Evolutionary conservation across 305 asterid species (phyloP).

Genomic region (Fraxinus xanthoxyloides): DNA sequence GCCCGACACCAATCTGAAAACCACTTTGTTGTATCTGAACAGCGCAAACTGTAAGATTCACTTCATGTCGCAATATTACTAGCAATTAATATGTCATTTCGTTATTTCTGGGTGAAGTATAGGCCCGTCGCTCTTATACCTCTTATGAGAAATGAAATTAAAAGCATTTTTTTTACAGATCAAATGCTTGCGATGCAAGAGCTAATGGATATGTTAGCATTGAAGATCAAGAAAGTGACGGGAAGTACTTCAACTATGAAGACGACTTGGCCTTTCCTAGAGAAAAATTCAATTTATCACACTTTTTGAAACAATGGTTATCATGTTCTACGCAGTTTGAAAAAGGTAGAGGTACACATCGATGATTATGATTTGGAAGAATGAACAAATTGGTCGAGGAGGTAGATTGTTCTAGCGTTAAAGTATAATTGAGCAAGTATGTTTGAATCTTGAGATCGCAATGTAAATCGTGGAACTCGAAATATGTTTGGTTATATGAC

Average conservation of each 20-base stretch:
- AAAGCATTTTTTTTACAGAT: slow-evolving; percentile 18
- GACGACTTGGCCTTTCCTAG: slow-evolving; percentile 16
- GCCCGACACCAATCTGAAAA: slow-evolving; percentile 13
- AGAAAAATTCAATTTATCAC: slow-evolving; percentile 12
- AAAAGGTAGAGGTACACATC: not conserved
- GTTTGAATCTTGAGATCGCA: not conserved
- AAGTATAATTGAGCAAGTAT: not conserved
- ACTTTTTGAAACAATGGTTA: slow-evolving; percentile 21
- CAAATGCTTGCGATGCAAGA: not conserved
- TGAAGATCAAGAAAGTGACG: slow-evolving; percentile 12
- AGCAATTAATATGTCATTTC: not conserved
- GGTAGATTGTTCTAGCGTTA: not conserved
- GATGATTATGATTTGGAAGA: slow-evolving; percentile 3
- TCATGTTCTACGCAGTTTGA: slow-evolving; percentile 18
- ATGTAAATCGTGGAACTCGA: not conserved
- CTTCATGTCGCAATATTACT: not conserved
- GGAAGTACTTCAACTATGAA: not conserved
- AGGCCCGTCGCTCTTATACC: not conserved
- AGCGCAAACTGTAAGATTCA: slow-evolving; percentile 22
- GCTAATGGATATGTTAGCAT: not conserved
- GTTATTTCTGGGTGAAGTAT: not conserved
- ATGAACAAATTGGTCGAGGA: not conserved
- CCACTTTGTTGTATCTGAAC: slow-evolving; percentile 13
- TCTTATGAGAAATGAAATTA: slow-evolving; percentile 10
- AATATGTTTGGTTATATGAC: not conserved